Percentiles rank a stretch among this genome's conserved stretches.
Conservation (phyloP, 371 early-diverging fungal species). For the Mucor indicus region DNA sequence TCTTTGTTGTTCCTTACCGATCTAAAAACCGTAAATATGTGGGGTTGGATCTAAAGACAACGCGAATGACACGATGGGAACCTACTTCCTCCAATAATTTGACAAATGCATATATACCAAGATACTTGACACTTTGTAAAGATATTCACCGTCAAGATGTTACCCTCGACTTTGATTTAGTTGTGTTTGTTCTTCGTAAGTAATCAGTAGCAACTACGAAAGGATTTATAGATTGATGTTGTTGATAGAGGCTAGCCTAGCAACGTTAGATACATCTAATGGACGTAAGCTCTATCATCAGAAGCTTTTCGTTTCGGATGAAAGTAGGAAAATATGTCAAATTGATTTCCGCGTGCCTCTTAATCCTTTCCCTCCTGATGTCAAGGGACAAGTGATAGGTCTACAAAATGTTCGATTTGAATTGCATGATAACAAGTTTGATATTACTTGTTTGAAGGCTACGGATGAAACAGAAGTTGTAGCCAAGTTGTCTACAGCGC, state of each 20-base stretch:
- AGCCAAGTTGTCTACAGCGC: conserved; percentile 10
- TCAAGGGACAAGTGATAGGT: conserved; percentile 24
- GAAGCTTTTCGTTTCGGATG: conserved; percentile 29
- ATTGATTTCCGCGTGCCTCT: conserved; percentile 18
- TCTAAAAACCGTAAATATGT: conserved; percentile 37
- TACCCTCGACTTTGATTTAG: conserved; percentile 56
- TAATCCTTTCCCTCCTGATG: conserved; percentile 11
- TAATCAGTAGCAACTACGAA: not conserved
- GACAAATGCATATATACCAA: conserved; percentile 38
- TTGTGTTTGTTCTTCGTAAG: conserved; percentile 55
- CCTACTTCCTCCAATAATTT: conserved; percentile 18
- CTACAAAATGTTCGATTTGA: conserved; percentile 29
- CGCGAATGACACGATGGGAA: conserved; percentile 40
- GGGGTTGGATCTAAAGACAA: conserved; percentile 36
- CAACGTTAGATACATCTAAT: conserved; percentile 2
- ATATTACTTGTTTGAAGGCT: conserved; percentile 23
- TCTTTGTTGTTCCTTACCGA: conserved; percentile 36
- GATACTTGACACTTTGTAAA: conserved; percentile 35
- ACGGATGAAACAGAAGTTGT: conserved; percentile 30
- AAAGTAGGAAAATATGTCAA: conserved; percentile 25
- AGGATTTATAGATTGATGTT: not conserved
- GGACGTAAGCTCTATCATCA: conserved; percentile 26
- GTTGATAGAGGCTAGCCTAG: conserved; percentile 11
- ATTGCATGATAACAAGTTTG: conserved; percentile 30
- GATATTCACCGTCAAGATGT: conserved; percentile 24